Evolutionary conservation across 345 rosid species (phyloP).

Genomic region (Garcia nutans): DNA sequence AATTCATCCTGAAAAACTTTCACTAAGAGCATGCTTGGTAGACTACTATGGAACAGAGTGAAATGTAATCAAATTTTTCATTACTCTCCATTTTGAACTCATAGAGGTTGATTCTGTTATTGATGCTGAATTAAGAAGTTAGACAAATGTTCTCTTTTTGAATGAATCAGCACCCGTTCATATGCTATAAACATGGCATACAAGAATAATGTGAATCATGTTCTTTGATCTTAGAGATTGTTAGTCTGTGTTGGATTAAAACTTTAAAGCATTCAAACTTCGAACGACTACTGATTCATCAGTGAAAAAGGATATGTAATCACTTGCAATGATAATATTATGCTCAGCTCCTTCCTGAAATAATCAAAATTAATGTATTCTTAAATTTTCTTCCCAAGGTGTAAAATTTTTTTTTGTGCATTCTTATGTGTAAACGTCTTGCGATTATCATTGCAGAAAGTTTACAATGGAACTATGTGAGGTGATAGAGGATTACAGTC

Average conservation of each 20-base stretch:
- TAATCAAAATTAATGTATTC: background rate
- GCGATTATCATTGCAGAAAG: slow-evolving; percentile 53
- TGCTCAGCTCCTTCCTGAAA: background rate
- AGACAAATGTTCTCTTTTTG: no score
- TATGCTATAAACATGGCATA: no score
- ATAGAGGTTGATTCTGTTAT: no score
- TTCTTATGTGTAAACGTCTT: slow-evolving; percentile 1
- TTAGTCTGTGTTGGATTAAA: background rate
- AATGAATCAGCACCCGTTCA: no score
- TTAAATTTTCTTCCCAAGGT: background rate
- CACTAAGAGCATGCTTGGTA: background rate
- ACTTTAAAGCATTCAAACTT: background rate
- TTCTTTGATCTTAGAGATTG: background rate
- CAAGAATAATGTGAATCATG: no score
- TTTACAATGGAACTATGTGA: slow-evolving; percentile 72
- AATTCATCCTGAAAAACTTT: no score
- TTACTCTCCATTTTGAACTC: no score
- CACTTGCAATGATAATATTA: background rate
- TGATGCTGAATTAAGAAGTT: no score
- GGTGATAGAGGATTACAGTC: slow-evolving; percentile 64
- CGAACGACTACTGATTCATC: background rate
- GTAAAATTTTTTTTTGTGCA: no score
- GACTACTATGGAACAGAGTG: background rate
- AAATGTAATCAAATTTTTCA: background rate
- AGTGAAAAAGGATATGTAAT: background rate